phyloP scores from a whole-genome alignment of 148 eudicot species.

The Rhododendron ovatum region DNA sequence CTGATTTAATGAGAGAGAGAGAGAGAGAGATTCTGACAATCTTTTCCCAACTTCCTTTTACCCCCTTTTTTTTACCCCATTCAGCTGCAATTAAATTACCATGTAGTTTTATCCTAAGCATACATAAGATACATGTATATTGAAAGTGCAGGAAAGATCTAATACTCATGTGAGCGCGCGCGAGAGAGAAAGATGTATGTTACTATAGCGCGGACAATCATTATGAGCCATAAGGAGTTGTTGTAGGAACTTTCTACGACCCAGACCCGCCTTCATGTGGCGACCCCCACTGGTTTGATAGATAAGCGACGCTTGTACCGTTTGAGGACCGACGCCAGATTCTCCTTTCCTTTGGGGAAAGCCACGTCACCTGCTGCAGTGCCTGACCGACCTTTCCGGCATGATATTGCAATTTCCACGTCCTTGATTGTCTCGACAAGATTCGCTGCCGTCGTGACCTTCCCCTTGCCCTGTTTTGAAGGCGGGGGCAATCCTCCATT shows the following conservation, averaged over 20 bases:
- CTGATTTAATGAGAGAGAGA: not conserved
- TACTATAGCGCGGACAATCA: not conserved
- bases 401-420: slow-evolving; percentile 75
- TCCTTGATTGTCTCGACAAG: slow-evolving; percentile 75
- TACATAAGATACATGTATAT: not conserved
- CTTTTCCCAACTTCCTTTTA: not conserved
- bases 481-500: slow-evolving; percentile 69
- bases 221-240: not conserved
- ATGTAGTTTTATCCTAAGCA: not conserved
- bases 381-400: slow-evolving; percentile 84
- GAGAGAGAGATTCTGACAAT: not conserved
- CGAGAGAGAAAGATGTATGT: not conserved
- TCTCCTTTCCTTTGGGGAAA: slow-evolving; percentile 92
- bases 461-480: slow-evolving; percentile 59
- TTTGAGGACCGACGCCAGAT: slow-evolving; percentile 86
- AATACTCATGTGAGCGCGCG: not conserved
- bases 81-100: not conserved
- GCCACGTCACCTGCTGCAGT: slow-evolving; percentile 99
- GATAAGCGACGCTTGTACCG: slow-evolving; percentile 86
- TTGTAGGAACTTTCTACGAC: not conserved
- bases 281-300: slow-evolving; percentile 46
- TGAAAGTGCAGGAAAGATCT: not conserved
- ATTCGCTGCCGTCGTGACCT: slow-evolving; percentile 61
- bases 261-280: slow-evolving; percentile 26
- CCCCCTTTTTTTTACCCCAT: not conserved